Base-by-base conservation (phyloP, 768 basidiomycete genomes). In the Mycena venus region DNA sequence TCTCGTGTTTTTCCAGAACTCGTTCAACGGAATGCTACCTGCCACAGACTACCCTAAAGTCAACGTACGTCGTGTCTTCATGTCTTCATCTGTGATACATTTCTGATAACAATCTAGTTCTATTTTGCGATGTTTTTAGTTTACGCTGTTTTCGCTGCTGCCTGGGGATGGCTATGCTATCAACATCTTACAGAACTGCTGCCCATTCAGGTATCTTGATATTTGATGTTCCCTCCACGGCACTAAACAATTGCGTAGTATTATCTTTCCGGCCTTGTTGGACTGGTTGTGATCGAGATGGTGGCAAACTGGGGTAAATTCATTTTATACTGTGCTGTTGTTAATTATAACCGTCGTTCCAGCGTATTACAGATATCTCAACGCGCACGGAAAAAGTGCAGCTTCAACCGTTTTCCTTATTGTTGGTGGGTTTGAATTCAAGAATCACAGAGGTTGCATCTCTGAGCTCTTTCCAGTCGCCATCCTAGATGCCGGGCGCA, bases 41-140 rank as follows among this genome's bases (percentile, higher is more conserved):
- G 97, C 97, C 8, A 90, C 95, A 7, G 98, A 99, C 82, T 98
- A 99, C 83, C 98, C 98, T 14, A 99, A 99, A 91, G 95, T 99
- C 82, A 93, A 91, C 70, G 97, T 98, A 82, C 78, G 95, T 82
- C 10, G 38, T 11, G 17, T 49, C 42, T 29, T 25, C 17, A 10
- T 61, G 31, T 8, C 36, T 10, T 6, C 31, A 55, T n/a, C 58
- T 44, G 49, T 31, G n/a, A n/a, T n/a, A n/a, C n/a, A 17, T 34
- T 42, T 68, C 62, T 27, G 62, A 55, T 23, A 55, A 59, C 27
- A 77, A 66, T 61, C 23, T 55, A 97, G 96, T 98, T 98, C 83
- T 98, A 98, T 84, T 90, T 96, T 68, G 82, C 84, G 27, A 92
- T 99, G 90, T 94, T 95, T 82, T 79, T 96, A 44, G 84, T 93